phyloP scores from a whole-genome alignment of 2,329 filamentous ascomycete species.

The Neofusicoccum ribis region DNA sequence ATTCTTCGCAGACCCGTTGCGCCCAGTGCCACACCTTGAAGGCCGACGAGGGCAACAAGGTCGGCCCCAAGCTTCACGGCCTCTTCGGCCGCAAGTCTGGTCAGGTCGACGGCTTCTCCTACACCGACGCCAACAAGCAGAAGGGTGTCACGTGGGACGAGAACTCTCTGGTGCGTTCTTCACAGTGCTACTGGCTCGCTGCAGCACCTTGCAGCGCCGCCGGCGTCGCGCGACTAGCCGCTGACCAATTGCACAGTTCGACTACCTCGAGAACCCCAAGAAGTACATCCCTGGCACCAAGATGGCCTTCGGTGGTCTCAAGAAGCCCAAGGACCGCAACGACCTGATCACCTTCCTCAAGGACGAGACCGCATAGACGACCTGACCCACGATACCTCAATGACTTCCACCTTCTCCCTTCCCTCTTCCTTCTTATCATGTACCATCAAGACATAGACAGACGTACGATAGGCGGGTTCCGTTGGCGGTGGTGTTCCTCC shows the following conservation, averaged over 20 bases:
- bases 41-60: conserved; percentile 90
- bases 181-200: neutral
- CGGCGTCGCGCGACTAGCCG: neutral
- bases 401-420: conserved; percentile 11
- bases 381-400: conserved; percentile 32
- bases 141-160: conserved; percentile 91
- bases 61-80: conserved; percentile 94
- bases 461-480: conserved; percentile 37
- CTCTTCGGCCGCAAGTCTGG: conserved; percentile 97
- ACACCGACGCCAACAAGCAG: conserved; percentile 99
- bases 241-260: conserved; percentile 61
- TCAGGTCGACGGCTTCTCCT: conserved; percentile 86
- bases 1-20: conserved; percentile 70
- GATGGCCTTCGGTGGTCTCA: conserved; percentile 99
- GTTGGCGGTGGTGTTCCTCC: conserved; percentile 12
- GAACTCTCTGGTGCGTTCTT: conserved; percentile 68
- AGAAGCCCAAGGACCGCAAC: conserved; percentile 99
- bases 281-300: conserved; percentile 99
- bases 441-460: conserved; percentile 44
- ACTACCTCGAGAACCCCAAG: conserved; percentile 99
- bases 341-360: conserved; percentile 89
- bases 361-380: conserved; percentile 67
- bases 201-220: neutral
- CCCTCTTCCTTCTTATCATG: conserved; percentile 30
- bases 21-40: conserved; percentile 98